Conservation (phyloP, 192 early-diverging fungal species). For the Geranomyces michiganensis region DNA sequence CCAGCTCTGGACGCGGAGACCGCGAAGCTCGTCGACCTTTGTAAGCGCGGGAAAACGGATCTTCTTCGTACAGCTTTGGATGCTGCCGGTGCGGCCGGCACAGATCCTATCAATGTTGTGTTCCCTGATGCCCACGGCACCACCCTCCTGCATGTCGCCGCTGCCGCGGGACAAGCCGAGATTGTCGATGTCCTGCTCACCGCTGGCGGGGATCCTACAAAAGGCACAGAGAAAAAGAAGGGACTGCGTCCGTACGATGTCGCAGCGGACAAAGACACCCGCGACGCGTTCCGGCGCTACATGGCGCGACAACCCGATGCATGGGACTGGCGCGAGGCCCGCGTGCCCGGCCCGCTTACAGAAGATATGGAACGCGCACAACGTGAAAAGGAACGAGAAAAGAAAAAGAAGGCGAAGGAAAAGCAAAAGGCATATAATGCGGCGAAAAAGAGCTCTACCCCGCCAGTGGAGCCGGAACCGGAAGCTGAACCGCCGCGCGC, state of each 20-base stretch:
- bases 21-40: conserved; percentile 59
- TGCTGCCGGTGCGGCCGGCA: conserved; percentile 47
- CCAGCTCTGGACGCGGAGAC: conserved; percentile 34
- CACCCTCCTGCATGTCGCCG: conserved; percentile 77
- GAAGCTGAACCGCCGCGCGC: not conserved
- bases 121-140: conserved; percentile 43
- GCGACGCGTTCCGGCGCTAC: conserved; percentile 74
- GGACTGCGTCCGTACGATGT: conserved; percentile 67
- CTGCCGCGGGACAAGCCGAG: conserved; percentile 57
- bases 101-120: conserved; percentile 34
- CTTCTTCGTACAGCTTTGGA: conserved; percentile 59
- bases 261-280: conserved; percentile 66
- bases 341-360: conserved; percentile 75
- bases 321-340: conserved; percentile 70
- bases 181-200: conserved; percentile 70
- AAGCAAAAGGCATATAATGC: conserved; percentile 39
- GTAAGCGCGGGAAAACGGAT: conserved; percentile 64
- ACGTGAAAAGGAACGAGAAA: conserved; percentile 66
- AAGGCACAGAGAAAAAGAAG: conserved; percentile 36
- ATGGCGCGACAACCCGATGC: conserved; percentile 60
- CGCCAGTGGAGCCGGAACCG: conserved; percentile 18
- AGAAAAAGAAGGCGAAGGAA: conserved; percentile 56
- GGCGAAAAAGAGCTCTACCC: conserved; percentile 26
- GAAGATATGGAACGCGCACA: conserved; percentile 72
- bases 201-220: conserved; percentile 77